Evolutionary conservation across 371 early-diverging fungal species (phyloP), one percentile per base, ranked within the genome.

Genomic region (Mucor circinelloides): DNA sequence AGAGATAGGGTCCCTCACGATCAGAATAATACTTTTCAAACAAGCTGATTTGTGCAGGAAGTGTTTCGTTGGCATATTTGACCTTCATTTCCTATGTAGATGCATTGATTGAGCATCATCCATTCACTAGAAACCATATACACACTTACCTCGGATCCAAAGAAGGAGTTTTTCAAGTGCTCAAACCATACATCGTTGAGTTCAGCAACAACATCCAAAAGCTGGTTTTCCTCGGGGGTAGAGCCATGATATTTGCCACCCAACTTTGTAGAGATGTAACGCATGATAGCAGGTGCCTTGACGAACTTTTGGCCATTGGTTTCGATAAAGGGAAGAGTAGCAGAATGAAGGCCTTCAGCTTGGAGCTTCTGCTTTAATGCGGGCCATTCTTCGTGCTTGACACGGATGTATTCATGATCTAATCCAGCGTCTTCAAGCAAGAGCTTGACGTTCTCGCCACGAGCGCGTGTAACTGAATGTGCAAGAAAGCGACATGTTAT

Each of bases 231-330:
- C 25, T 77, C 72, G 3, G 60, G 67, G 30, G 56, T 64, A 4
- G 75, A 34, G 25, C 70, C 70, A 17, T 63, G 58, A 31, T 77
- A 77, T 36, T 77, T 77, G 34, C 48, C 23, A 30, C 23, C 70
- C 21, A 72, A 36, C 23, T 68, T 74, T 25, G 62, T 54, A 48
- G 74, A 71, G 17, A 77, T 32, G 10, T 69, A 72, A 15, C 75
- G 78, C 65, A 77, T 58, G 48, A 69, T 67, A 3, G 78, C 66
- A 27, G 65, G 44, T 19, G 70, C 64, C 36, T 62, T 72, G 27
- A 56, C 34, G 19, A 69, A 60, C 13, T 12, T n/a, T 38, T 72
- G 69, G 13, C 67, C 61, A 12, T 28, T 56, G 8, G 68, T 42
- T 36, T 74, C 72, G 4, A 77, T 64, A 19, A 46, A 59, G n/a